Conservation (phyloP, 2,329 filamentous ascomycete genomes). For the Monilinia aucupariae region DNA sequence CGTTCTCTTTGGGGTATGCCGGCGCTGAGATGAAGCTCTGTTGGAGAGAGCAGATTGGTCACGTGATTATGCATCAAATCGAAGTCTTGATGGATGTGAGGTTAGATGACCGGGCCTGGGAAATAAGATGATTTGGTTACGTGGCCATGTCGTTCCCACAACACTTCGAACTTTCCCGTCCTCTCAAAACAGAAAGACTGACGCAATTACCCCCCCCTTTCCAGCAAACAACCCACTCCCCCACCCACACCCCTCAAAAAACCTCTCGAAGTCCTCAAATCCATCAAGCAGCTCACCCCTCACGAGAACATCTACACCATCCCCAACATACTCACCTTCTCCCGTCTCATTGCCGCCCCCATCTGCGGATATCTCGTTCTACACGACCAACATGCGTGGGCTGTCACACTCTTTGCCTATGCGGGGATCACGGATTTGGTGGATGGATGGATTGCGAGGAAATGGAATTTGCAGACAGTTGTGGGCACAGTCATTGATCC, state of each 20-base stretch:
- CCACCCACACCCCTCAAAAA: conserved; percentile 20
- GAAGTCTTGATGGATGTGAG: neutral
- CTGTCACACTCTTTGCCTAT: conserved; percentile 83
- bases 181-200: neutral
- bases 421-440: conserved; percentile 87
- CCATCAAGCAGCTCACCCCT: conserved; percentile 33
- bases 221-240: neutral
- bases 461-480: conserved; percentile 84
- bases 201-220: neutral
- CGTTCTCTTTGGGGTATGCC: neutral
- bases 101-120: neutral
- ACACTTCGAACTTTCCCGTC: neutral
- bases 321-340: conserved; percentile 89
- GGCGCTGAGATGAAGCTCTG: neutral
- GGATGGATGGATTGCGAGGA: conserved; percentile 88
- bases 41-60: neutral
- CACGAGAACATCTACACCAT: conserved; percentile 95
- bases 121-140: neutral
- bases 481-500: conserved; percentile 93
- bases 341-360: conserved; percentile 76
- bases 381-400: conserved; percentile 71
- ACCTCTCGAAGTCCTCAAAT: conserved; percentile 26
- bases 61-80: neutral
- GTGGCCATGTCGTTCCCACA: neutral
- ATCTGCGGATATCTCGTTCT: conserved; percentile 84